Conservation (phyloP, 176 grass and related monocot species). For the Oryza nivara region DNA sequence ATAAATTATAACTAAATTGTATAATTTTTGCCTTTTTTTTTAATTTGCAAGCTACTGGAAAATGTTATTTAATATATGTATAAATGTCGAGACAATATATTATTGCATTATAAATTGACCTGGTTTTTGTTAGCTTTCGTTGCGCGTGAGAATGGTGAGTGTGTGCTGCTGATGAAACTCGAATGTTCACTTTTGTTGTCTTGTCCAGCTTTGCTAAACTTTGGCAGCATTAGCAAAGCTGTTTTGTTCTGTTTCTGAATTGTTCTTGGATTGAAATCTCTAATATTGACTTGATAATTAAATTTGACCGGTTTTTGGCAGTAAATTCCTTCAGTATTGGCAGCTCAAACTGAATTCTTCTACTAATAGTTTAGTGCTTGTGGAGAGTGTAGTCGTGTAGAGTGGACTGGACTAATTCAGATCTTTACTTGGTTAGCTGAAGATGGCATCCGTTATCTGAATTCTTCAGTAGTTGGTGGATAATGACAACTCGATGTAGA, state of each 20-base stretch:
- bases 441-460: neutral
- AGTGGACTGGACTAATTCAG: no score
- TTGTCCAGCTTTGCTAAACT: neutral
- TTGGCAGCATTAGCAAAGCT: neutral
- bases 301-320: constrained; percentile 8
- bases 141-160: neutral
- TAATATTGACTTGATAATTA: neutral
- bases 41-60: neutral
- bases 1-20: constrained; percentile 25
- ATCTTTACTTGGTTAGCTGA: neutral
- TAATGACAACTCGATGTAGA: neutral
- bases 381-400: neutral
- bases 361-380: neutral
- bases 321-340: no score
- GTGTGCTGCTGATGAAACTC: neutral
- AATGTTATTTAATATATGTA: constrained; percentile 22
- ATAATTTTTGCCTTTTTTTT: neutral
- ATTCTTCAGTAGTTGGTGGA: neutral
- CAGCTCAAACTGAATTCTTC: neutral
- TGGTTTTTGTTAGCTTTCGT: neutral
- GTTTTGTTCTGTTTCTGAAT: neutral
- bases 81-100: constrained; percentile 32
- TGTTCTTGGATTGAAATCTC: neutral
- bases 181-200: neutral
- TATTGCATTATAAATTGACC: neutral